Evolutionary conservation across 1,284 basidiomycete genomes (phyloP), one percentile per base, ranked within the genome.

Genomic region (Ustilago tritici): DNA sequence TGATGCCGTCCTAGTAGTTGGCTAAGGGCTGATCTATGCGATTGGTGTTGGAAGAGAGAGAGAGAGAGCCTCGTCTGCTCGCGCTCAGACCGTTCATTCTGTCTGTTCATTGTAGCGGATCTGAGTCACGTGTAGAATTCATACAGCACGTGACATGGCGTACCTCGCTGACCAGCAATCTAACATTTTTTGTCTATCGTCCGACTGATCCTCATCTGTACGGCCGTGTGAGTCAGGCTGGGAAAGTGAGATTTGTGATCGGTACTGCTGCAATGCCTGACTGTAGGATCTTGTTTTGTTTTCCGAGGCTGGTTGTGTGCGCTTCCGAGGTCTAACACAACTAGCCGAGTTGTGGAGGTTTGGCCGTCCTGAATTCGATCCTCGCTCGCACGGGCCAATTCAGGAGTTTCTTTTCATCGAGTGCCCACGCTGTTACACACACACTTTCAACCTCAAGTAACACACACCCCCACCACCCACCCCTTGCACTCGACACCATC

Each of bases 71-170:
- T 49, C 46, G 31, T 28, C 23, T 14, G 31, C 15, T 50, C 34
- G 58, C 57, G 57, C 65, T 66, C 64, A 61, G 65, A 67, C 59
- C 23, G 23, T 47, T 40, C n/a, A 1, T 34, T 23, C 1, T 11
- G 2, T 56, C 54, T 3, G n/a, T n/a, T 9, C 19, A 41, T 15
- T 55, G 14, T 38, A 36, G 19, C 56, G 28, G n/a, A 14, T 28
- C 38, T 50, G 35, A 59, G 63, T 65, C 64, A 60, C 56, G 64
- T 65, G 64, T 40, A 1, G 49, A 31, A 31, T 34, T 28, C 28
- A 15, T 19, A 14, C 47, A 3, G 23, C 23, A 28, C 23, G 23
- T 28, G 23, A 28, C 23, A 28, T 3, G 3, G 23, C 3, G 23
- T 3, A 28, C 3, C 23, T 3, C 23, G 23, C 23, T 28, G 23